Base-by-base conservation (phyloP, 805 yeast genomes). In the Starmerella sp. region DNA sequence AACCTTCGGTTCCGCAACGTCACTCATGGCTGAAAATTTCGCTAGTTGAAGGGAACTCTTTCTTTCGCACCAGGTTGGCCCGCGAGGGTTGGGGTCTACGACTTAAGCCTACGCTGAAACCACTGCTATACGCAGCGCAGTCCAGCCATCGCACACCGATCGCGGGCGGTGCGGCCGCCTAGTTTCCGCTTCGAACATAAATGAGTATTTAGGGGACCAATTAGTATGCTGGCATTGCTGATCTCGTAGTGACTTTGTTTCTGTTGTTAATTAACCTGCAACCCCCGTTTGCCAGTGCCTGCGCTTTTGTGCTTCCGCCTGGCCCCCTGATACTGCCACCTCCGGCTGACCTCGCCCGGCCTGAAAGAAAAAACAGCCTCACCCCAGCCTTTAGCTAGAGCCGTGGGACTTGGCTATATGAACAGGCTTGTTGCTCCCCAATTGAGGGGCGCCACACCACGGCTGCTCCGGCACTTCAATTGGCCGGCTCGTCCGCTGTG, bases 1-100 rank as follows among this genome's bases (percentile, higher is more conserved):
- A 6, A 61, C 54, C 43, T 60, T 57, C 38, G 56, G 55, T 56
- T 51, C 62, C 17, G 48, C 52, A 28, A 29, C 52, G 45, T 52
- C 46, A 48, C 52, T 51, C 55, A 48, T 57, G 22, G 51, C 37
- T 48, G 44, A 39, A 48, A 29, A 48, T 31, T 46, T 46, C 49
- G 38, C 39, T 15, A 34, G 49, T 13, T 15, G n/a, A 8, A 34
- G 31, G 34, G 9, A 11, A 11, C 34, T 9, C 34, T 43, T 43
- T 31, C 29, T 44, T n/a, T 5, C 6, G 5, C 29, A 1, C 13
- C 35, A 44, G 36, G 37, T 6, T 6, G 28, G 48, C 37, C 22
- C 29, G 22, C 11, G 11, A 13, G 15, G 45, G 43, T 8, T 17
- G 43, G 5, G 29, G 22, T 17, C 43, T n/a, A 39, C 43, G 43